phyloP scores from a whole-genome alignment of 257 asterid species.

The Solanum paucissectum region DNA sequence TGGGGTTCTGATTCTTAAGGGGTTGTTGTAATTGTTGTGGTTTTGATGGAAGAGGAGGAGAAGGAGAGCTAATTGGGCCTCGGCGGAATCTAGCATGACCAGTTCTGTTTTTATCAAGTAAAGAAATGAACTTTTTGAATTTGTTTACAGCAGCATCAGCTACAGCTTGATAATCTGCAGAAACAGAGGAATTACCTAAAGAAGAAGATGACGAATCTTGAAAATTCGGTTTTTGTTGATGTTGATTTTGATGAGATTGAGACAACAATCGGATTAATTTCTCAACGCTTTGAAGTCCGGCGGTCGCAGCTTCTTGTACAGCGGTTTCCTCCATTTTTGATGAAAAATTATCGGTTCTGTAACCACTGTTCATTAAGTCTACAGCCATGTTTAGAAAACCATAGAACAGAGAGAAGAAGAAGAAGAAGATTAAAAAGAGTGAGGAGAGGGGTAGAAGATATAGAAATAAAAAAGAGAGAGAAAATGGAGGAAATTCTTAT shows the following conservation, averaged over 20 bases:
- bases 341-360: constrained; percentile 9
- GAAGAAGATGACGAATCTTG: neutral
- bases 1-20: constrained; percentile 7
- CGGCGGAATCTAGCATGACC: constrained; percentile 95
- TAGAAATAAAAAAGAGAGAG: neutral
- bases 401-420: neutral
- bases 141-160: constrained; percentile 71
- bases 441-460: neutral
- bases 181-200: neutral
- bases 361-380: constrained; percentile 46
- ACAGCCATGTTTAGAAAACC: constrained; percentile 42
- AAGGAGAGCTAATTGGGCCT: constrained; percentile 45
- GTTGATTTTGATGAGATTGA: constrained; percentile 24
- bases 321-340: constrained; percentile 58
- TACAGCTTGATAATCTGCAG: constrained; percentile 44
- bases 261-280: constrained; percentile 61
- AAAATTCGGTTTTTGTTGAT: neutral
- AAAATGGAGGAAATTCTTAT: neutral
- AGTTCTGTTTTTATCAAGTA: constrained; percentile 61
- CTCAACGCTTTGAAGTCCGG: constrained; percentile 85
- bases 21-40: neutral
- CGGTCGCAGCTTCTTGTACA: constrained; percentile 84
- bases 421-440: neutral
- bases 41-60: neutral
- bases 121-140: constrained; percentile 64